These are phyloP conservation scores for Carnegiea gigantea DNA, from an alignment of 179 eudicot species.

Conservation along the genomic window DNA sequence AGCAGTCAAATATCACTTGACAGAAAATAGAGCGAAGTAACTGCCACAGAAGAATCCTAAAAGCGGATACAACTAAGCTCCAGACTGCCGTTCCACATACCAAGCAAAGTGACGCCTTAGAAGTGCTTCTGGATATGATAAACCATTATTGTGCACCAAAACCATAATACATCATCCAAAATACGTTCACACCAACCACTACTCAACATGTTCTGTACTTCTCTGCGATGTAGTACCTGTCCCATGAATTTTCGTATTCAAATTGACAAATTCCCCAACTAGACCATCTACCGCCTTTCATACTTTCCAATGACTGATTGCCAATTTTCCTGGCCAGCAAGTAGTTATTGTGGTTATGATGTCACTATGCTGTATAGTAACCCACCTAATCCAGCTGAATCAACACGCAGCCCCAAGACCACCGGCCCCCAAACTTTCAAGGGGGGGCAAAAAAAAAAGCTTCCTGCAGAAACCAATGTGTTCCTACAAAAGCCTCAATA, in stretches of 20 bases:
- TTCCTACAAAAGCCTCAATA: background rate
- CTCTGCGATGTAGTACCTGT: background rate
- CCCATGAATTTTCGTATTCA: background rate
- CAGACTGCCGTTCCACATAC: too few relatives aligned
- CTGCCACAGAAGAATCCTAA: background rate
- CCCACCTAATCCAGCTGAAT: background rate
- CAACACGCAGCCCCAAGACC: background rate
- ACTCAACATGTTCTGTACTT: background rate
- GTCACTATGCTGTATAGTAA: background rate
- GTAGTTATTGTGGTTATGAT: background rate
- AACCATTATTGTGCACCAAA: background rate
- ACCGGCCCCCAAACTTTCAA: background rate
- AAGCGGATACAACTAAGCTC: background rate
- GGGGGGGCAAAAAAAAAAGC: too few relatives aligned
- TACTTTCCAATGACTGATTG: background rate
- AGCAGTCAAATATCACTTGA: background rate
- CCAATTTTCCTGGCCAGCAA: background rate
- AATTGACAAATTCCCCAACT: background rate
- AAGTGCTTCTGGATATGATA: background rate
- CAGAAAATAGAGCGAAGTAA: background rate
- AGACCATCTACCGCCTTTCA: background rate
- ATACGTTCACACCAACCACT: background rate
- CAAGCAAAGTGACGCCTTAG: background rate
- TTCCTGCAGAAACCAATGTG: too few relatives aligned
- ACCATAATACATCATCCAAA: background rate